These are phyloP conservation scores for Tulasnella sp. DNA, from an alignment of 768 basidiomycete genomes.

Conservation along the genomic window DNA sequence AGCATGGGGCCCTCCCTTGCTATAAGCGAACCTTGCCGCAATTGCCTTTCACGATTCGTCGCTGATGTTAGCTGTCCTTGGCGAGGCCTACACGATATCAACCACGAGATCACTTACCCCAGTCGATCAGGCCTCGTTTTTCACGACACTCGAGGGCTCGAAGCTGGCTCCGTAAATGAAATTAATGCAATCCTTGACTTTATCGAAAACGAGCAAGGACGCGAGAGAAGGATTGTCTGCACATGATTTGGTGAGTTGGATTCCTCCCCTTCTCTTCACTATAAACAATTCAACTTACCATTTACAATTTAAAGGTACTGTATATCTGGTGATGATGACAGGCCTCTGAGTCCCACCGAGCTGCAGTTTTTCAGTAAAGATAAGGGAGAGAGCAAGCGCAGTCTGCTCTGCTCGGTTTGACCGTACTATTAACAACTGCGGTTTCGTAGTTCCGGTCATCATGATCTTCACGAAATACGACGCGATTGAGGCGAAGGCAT, in stretches of 20 bases:
- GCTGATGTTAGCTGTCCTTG: no score
- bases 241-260: not conserved
- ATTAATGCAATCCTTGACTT: not conserved
- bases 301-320: not conserved
- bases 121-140: not conserved
- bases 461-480: no score
- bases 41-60: not conserved
- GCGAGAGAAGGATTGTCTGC: not conserved
- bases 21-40: not conserved
- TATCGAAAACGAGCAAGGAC: not conserved
- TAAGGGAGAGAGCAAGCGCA: not conserved
- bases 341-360: not conserved
- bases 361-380: not conserved
- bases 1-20: not conserved
- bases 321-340: not conserved
- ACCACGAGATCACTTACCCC: not conserved
- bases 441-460: no score
- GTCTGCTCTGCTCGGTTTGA: not conserved
- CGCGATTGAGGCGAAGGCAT: no score
- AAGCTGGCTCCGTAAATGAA: not conserved
- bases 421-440: no score
- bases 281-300: no score
- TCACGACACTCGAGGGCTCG: not conserved
- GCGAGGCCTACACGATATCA: constrained; percentile 2
- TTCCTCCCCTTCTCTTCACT: no score